Base-by-base conservation (phyloP, 768 basidiomycete genomes). In the Kwoniella europaea region DNA sequence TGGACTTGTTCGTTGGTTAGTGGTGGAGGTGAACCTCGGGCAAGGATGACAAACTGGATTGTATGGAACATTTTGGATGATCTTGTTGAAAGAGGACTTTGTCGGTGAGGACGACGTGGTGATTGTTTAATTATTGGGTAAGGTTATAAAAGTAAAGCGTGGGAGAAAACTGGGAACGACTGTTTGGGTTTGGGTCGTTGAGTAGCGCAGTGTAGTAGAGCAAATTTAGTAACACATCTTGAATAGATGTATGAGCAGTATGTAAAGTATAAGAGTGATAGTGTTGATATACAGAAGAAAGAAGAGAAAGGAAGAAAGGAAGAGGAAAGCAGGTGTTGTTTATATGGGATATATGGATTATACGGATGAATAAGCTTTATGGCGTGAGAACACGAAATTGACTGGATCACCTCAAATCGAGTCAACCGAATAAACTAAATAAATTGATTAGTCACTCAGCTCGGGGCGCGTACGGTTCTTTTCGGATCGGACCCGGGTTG, bases 181-280 rank as follows among this genome's bases (percentile, higher is more conserved):
- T 54, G 44, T 27, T 59, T 59, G 15, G 35, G 35, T 35, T 58
- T 15, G 35, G 41, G 42, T 67, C 65, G 55, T 59, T 46, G 20
- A 54, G 7, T 52, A 46, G 57, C 43, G 42, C 44, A n/a, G 22
- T 44, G 43, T 22, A 42, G 57, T 29, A 22, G 35, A 10, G 57
- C 35, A 52, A 52, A 60, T 53, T 68, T 68, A 68, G 67, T 43
- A 59, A 57, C 67, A 68, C 67, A 68, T 68, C 58, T 59, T 55
- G 57, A 42, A 42, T 68, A 59, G 22, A 61, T 41, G 50, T 68
- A 44, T 52, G 24, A 29, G 42, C 44, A 22, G 46, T 29, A 55
- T 13, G 43, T 20, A 60, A n/a, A 16, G 46, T 35, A 54, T 50
- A 22, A 15, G 52, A 24, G 22, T 61, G 53, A 54, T 50, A 61